Evolutionary conservation across 2,329 filamentous ascomycete species (phyloP).

Genomic region (Colletotrichum sp.): DNA sequence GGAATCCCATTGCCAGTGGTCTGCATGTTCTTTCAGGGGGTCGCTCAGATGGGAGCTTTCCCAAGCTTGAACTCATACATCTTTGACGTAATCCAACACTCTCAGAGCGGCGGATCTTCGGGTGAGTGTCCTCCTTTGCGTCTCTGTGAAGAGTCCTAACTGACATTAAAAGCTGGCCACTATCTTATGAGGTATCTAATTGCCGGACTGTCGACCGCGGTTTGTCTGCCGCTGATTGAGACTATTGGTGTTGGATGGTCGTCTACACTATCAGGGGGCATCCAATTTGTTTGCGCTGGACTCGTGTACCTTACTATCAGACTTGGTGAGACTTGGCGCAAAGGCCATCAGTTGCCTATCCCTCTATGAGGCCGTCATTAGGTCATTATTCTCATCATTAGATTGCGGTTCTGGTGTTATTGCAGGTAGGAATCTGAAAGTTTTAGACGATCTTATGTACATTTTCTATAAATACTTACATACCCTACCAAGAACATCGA

Average conservation of each 20-base stretch:
- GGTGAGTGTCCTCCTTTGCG: not conserved
- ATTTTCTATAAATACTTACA: not conserved
- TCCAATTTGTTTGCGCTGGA: not conserved
- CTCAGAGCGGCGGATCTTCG: not conserved
- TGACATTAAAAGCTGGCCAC: slow-evolving; percentile 79
- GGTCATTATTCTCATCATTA: not conserved
- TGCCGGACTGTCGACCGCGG: slow-evolving; percentile 72
- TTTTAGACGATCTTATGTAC: not conserved
- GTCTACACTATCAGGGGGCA: slow-evolving; percentile 61
- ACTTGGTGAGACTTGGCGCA: not conserved
- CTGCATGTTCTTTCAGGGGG: slow-evolving; percentile 76
- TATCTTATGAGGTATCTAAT: slow-evolving; percentile 81
- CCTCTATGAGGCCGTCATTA: not conserved
- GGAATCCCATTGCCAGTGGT: slow-evolving; percentile 69
- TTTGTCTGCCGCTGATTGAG: slow-evolving; percentile 74
- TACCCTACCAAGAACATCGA: too few relatives aligned
- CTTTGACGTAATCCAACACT: slow-evolving; percentile 75
- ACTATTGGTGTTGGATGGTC: slow-evolving; percentile 83
- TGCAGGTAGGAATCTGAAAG: not conserved
- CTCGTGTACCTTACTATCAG: not conserved
- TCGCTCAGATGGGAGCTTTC: slow-evolving; percentile 78
- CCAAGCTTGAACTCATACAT: slow-evolving; percentile 81
- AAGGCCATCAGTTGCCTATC: not conserved
- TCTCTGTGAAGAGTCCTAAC: slow-evolving; percentile 54
- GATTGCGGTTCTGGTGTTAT: not conserved